Conservation (phyloP, 1,139 yeast species). For the Meyerozyma guilliermondii region DNA sequence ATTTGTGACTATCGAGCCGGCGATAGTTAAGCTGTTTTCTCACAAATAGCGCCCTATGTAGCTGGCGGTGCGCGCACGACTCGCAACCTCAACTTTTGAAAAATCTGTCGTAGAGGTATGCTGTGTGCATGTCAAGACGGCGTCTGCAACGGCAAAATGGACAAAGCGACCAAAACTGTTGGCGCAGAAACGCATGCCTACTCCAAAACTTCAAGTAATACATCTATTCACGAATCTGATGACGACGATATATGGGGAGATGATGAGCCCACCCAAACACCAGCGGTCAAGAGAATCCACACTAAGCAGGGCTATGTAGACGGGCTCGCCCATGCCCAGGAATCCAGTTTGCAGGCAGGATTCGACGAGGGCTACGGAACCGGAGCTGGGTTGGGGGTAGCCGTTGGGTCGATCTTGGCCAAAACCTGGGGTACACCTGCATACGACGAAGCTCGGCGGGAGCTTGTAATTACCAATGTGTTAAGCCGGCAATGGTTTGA, state of each 20-base stretch:
- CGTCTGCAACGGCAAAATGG: background rate
- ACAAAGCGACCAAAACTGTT: background rate
- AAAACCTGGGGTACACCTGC: slow-evolving; percentile 15
- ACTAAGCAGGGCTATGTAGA: slow-evolving; percentile 80
- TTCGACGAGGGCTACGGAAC: slow-evolving; percentile 74
- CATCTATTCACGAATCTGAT: slow-evolving; percentile 11
- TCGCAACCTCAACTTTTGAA: background rate
- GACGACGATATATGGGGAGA: slow-evolving; percentile 23
- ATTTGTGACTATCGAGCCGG: background rate
- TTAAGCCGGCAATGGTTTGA: slow-evolving; percentile 48
- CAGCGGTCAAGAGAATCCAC: slow-evolving; percentile 53
- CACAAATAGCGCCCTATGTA: background rate
- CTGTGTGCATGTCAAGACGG: background rate
- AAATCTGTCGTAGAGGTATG: background rate
- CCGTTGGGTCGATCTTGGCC: slow-evolving; percentile 68
- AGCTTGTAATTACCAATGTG: slow-evolving; percentile 48
- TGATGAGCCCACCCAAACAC: slow-evolving; percentile 7
- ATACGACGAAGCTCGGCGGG: slow-evolving; percentile 35
- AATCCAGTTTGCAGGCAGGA: slow-evolving; percentile 66
- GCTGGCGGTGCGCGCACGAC: background rate
- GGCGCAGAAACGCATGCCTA: background rate
- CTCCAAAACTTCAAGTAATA: background rate
- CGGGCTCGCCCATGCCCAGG: slow-evolving; percentile 71
- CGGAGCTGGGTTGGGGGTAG: slow-evolving; percentile 67
- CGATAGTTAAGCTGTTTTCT: background rate